A percentile compares a stretch with the other conserved stretches of the same genome.
phyloP scores from a whole-genome alignment of 495 filamentous ascomycete species.

The Trichoderma erinaceum region DNA sequence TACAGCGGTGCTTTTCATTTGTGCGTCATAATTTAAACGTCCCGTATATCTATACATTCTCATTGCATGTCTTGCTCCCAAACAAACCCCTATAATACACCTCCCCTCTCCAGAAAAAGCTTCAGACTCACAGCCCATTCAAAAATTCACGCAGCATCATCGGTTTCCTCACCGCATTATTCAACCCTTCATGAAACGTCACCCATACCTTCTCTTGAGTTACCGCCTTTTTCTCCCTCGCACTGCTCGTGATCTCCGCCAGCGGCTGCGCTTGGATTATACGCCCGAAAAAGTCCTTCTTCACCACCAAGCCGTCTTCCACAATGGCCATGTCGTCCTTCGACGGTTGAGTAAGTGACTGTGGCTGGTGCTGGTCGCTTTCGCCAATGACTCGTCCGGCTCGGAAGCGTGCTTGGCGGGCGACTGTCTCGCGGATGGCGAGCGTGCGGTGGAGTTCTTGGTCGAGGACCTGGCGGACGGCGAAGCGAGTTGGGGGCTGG shows the following conservation, averaged over 20 bases:
- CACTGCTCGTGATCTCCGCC: constrained; percentile 35
- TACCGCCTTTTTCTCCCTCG: constrained; percentile 29
- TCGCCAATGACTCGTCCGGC: constrained; percentile 30
- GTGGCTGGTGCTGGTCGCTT: constrained; percentile 9
- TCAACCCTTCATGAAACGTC: constrained; percentile 91
- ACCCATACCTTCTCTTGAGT: constrained; percentile 72
- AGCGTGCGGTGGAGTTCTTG: constrained; percentile 74
- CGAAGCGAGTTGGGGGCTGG: constrained; percentile 70
- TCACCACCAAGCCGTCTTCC: constrained; percentile 39
- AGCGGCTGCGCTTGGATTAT: constrained; percentile 47
- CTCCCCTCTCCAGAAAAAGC: not conserved
- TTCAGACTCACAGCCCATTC: constrained; percentile 44
- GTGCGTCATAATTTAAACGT: not conserved
- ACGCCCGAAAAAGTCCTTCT: constrained; percentile 88
- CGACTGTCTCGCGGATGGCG: constrained; percentile 51
- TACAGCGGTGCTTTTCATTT: not conserved
- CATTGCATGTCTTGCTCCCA: not conserved
- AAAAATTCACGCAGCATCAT: constrained; percentile 82
- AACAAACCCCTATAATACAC: too few relatives aligned
- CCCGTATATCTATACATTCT: not conserved
- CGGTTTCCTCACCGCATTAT: constrained; percentile 91
- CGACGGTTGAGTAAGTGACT: not conserved
- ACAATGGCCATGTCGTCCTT: constrained; percentile 36
- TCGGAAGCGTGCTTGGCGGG: constrained; percentile 50
- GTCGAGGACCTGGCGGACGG: constrained; percentile 85